phyloP scores from a whole-genome alignment of 31 red algal species.

The Asparagopsis taxiformis region DNA sequence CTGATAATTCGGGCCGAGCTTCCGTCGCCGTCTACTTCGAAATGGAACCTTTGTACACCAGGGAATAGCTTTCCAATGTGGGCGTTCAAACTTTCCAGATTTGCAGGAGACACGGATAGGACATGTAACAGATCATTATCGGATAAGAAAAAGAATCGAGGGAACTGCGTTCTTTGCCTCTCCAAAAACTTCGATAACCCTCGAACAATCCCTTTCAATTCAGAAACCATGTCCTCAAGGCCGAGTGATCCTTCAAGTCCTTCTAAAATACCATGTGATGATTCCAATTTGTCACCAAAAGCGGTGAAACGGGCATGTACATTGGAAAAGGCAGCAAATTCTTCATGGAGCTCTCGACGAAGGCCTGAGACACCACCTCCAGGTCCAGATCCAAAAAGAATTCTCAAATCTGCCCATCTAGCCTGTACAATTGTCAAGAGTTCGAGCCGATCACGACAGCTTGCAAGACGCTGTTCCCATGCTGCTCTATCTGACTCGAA shows the following conservation, averaged over 20 bases:
- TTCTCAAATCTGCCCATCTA: constrained; percentile 70
- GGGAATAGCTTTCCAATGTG: constrained; percentile 55
- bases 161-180: constrained; percentile 63
- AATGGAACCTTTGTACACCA: constrained; percentile 18
- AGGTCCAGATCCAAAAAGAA: constrained; percentile 41
- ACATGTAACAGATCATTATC: constrained; percentile 77
- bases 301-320: constrained; percentile 64
- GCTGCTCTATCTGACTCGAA: constrained; percentile 69
- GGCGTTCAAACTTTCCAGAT: constrained; percentile 38
- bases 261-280: constrained; percentile 75
- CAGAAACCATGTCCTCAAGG: constrained; percentile 43
- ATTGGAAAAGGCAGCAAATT: constrained; percentile 60
- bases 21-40: constrained; percentile 2
- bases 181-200: constrained; percentile 73
- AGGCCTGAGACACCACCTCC: constrained; percentile 21
- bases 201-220: constrained; percentile 56
- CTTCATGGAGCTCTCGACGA: constrained; percentile 58
- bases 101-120: constrained; percentile 34
- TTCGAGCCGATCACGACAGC: constrained; percentile 51
- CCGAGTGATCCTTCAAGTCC: constrained; percentile 49
- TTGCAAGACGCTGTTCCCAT: constrained; percentile 74
- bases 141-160: constrained; percentile 82
- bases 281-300: constrained; percentile 37
- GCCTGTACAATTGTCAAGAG: constrained; percentile 73
- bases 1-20: constrained; percentile 12